Conservation (phyloP, 2,329 filamentous ascomycete species). For the Stachybotrys chartarum region DNA sequence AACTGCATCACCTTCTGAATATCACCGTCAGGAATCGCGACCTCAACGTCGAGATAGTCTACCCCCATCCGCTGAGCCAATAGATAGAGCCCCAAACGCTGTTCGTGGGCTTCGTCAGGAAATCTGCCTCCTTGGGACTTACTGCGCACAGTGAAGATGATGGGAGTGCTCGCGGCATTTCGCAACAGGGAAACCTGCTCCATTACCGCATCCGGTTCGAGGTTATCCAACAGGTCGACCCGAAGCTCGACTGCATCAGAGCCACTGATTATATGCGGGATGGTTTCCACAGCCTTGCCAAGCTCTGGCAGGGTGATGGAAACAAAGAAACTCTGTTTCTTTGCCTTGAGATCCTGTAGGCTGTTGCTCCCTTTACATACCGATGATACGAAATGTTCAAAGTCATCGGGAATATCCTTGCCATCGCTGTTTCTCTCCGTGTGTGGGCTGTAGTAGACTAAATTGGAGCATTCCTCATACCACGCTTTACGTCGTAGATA, state of each 20-base stretch:
- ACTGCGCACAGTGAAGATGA: slow-evolving; percentile 91
- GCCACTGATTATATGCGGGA: slow-evolving; percentile 71
- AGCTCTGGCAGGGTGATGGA: slow-evolving; percentile 80
- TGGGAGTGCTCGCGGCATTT: slow-evolving; percentile 62
- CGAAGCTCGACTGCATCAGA: slow-evolving; percentile 90
- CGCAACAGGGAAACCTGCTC: slow-evolving; percentile 77
- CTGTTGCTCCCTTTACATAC: slow-evolving; percentile 36
- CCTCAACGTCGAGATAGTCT: slow-evolving; percentile 90
- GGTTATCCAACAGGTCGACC: slow-evolving; percentile 81
- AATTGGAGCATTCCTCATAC: slow-evolving; percentile 90
- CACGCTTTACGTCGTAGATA: slow-evolving; percentile 84
- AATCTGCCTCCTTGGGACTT: slow-evolving; percentile 81
- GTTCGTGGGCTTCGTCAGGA: slow-evolving; percentile 66
- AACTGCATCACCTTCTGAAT: slow-evolving; percentile 59
- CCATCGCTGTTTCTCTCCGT: slow-evolving; percentile 18
- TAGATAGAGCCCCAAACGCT: slow-evolving; percentile 67
- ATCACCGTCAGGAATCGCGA: slow-evolving; percentile 73
- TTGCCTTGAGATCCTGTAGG: slow-evolving; percentile 34
- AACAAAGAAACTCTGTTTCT: slow-evolving; percentile 83
- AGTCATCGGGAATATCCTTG: slow-evolving; percentile 24
- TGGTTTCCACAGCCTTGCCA: slow-evolving; percentile 50
- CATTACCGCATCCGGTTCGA: slow-evolving; percentile 67
- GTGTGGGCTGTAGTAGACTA: slow-evolving; percentile 81
- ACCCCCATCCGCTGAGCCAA: slow-evolving; percentile 75
- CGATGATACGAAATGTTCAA: slow-evolving; percentile 29